phyloP scores from a whole-genome alignment of 2,329 filamentous ascomycete species.

The Apiospora saccharicola region DNA sequence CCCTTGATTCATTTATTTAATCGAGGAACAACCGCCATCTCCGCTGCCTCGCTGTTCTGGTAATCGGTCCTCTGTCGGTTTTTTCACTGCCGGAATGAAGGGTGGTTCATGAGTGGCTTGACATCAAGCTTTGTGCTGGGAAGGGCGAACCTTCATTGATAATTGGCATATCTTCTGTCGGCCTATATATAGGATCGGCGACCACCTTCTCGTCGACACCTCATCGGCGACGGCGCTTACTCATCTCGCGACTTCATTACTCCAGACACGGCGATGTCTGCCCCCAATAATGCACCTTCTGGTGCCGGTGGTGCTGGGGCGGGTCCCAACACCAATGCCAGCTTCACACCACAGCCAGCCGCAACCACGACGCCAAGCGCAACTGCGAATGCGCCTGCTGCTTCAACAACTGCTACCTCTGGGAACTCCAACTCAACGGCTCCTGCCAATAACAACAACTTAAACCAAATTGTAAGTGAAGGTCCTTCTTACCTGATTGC shows the following conservation, averaged over 20 bases:
- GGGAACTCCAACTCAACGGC: constrained; percentile 41
- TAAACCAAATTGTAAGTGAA: constrained; percentile 90
- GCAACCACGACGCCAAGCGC: constrained; percentile 30
- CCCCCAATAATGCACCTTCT: constrained; percentile 39
- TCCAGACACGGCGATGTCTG: not conserved
- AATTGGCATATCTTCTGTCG: not conserved
- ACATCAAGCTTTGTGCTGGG: constrained; percentile 6
- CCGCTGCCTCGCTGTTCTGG: not conserved
- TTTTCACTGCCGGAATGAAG: not conserved
- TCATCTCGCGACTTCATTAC: not conserved
- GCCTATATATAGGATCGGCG: not conserved
- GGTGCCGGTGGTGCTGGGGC: constrained; percentile 28
- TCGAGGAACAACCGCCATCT: not conserved
- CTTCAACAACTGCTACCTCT: constrained; percentile 25
- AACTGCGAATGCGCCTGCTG: constrained; percentile 36
- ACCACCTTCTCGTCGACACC: not conserved
- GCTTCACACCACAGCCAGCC: constrained; percentile 33
- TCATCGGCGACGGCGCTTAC: not conserved
- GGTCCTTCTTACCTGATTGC: not conserved
- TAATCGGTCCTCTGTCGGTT: not conserved
- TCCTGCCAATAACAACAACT: constrained; percentile 76
- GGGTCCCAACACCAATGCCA: constrained; percentile 28
- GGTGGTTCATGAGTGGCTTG: constrained; percentile 14
- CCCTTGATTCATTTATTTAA: not conserved
- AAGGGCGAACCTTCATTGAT: not conserved